Evolutionary conservation across 1,139 yeast genomes (phyloP).

Genomic region (Yamadazyma friedrichii): DNA sequence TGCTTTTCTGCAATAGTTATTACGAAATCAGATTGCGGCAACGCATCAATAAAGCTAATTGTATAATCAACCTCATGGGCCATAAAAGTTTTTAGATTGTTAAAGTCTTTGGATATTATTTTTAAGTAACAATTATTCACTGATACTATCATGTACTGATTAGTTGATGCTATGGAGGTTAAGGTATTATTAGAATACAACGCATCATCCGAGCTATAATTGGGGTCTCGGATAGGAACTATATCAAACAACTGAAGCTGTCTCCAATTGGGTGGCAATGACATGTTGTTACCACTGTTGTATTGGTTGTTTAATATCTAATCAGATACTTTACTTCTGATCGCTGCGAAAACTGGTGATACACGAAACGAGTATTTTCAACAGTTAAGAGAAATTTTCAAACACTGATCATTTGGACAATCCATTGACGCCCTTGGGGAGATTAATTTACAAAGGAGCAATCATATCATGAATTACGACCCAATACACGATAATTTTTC

Average conservation of each 20-base stretch:
- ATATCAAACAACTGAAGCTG: constrained; percentile 87
- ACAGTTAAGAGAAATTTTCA: constrained; percentile 1
- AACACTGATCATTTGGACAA: not conserved
- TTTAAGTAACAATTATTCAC: constrained; percentile 55
- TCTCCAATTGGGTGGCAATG: constrained; percentile 58
- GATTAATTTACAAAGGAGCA: constrained; percentile 5
- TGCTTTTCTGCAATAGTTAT: constrained; percentile 74
- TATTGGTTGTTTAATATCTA: not conserved
- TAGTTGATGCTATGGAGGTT: constrained; percentile 57
- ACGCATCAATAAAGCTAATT: constrained; percentile 53
- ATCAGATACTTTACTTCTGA: not conserved
- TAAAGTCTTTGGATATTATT: constrained; percentile 52
- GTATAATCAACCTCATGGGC: constrained; percentile 69
- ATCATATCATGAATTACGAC: constrained; percentile 27
- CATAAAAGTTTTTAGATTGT: constrained; percentile 45
- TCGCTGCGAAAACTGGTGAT: too few relatives aligned
- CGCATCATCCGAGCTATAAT: constrained; percentile 57
- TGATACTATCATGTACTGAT: constrained; percentile 58
- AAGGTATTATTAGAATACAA: constrained; percentile 80
- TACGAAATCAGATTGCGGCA: constrained; percentile 49
- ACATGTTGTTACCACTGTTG: constrained; percentile 12
- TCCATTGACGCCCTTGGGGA: too few relatives aligned
- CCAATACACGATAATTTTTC: constrained; percentile 28
- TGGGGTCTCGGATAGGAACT: constrained; percentile 83
- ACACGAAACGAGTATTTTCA: not conserved